Percentiles rank a stretch among this genome's conserved stretches.
phyloP scores from a whole-genome alignment of 2,329 filamentous ascomycete genomes.

The Lecanicillium sp. region DNA sequence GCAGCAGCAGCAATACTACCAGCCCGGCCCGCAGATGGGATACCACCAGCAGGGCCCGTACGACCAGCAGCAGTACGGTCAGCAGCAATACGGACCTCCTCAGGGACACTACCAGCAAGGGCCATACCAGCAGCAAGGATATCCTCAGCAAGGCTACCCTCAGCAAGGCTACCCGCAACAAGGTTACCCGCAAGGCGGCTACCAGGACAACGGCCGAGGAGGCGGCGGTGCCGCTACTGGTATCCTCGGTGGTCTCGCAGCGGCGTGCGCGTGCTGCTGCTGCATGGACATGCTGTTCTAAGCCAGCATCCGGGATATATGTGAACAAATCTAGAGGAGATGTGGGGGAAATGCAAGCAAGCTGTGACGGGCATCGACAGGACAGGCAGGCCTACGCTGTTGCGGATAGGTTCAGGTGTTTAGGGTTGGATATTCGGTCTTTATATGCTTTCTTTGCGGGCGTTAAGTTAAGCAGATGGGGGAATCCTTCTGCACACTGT shows the following conservation, averaged over 20 bases:
- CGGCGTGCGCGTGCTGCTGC: slow-evolving; percentile 51
- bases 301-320: too few relatives aligned
- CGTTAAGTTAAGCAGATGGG: slow-evolving; percentile 1
- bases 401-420: background rate
- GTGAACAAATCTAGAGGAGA: too few relatives aligned
- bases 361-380: too few relatives aligned
- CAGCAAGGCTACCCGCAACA: background rate
- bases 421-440: background rate
- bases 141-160: background rate
- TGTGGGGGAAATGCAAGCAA: too few relatives aligned
- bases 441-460: background rate
- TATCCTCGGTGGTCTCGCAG: slow-evolving; percentile 41
- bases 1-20: slow-evolving; percentile 29
- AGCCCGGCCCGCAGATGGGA: slow-evolving; percentile 36
- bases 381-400: too few relatives aligned
- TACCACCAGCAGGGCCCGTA: slow-evolving; percentile 38
- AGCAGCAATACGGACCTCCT: slow-evolving; percentile 7
- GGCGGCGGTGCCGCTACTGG: slow-evolving; percentile 22
- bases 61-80: slow-evolving; percentile 36
- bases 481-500: background rate
- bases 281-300: slow-evolving; percentile 54
- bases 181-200: slow-evolving; percentile 26
- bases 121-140: slow-evolving; percentile 7
- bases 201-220: slow-evolving; percentile 30
- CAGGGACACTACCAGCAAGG: slow-evolving; percentile 5